Evolutionary conservation across 2,329 filamentous ascomycete genomes (phyloP), one percentile per base, ranked within the genome.

Genomic region (Stachybotrys echinatus): DNA sequence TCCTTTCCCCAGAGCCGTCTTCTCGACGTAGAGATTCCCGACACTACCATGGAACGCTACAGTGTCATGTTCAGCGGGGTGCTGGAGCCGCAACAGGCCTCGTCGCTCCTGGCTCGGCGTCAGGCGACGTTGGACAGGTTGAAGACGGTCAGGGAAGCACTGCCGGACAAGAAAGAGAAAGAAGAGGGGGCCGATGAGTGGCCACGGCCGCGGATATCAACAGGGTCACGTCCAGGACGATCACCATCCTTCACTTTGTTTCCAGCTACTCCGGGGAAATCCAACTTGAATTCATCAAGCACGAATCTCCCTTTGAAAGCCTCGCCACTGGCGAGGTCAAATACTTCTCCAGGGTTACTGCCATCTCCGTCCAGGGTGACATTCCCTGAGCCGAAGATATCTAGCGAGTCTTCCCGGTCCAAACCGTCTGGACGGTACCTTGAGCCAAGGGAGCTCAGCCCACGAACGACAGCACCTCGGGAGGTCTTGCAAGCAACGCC

Each of bases 61-160:
- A 96, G 91, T 58, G 81, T 96, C 56, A 96, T 96, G 92, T 96
- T 97, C 62, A 83, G 85, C 49, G 81, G 80, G 37, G 75, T 96
- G 6, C 72, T 96, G 22, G 79, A 81, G 53, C 65, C 66, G 7
- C 65, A 67, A 38, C 58, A 55, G 6, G 51, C 60, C 17, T 58
- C 65, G 6, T 62, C 64, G 1, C 68, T 85, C 7, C 67, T 84
- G 22, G 75, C 74, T 21, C 75, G 81, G 50, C 74, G 82, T 40
- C 81, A 85, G 55, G 80, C 79, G 7, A 82, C 77, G 0, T 62
- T 84, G 12, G 75, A 81, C 48, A 80, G 75, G 50, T 67, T 88
- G 1, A 80, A 76, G 55, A 75, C 73, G 19, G 75, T 79, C 38
- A 76, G 76, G 47, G 74, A 76, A 51, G 67, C 70, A 47, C 58